phyloP scores from a whole-genome alignment of 1,284 basidiomycete genomes.

The Agaricales sp. region DNA sequence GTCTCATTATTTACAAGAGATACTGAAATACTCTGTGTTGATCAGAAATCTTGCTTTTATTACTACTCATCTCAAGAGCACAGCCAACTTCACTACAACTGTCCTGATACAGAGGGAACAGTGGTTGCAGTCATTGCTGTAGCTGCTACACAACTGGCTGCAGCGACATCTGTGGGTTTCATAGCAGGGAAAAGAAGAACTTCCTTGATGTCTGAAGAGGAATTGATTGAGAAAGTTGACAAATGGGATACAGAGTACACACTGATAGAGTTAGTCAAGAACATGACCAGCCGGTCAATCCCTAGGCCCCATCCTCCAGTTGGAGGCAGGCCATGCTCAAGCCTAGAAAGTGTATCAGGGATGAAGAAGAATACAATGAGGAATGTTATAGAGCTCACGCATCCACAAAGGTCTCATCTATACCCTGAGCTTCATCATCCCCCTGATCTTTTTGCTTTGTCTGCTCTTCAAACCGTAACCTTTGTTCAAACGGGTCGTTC shows the following conservation, averaged over 20 bases:
- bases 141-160: neutral
- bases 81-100: neutral
- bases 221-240: conserved; percentile 14
- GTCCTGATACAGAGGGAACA: neutral
- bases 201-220: conserved; percentile 73
- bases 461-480: conserved; percentile 94
- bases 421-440: conserved; percentile 96
- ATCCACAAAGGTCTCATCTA: conserved; percentile 92
- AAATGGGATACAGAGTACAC: conserved; percentile 19
- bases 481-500: conserved; percentile 96
- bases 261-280: conserved; percentile 89
- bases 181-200: conserved; percentile 86
- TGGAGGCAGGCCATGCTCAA: conserved; percentile 96
- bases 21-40: no score
- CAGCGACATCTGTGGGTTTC: conserved; percentile 47
- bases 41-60: no score
- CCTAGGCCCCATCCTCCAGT: conserved; percentile 97
- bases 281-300: conserved; percentile 93
- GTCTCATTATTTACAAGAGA: no score
- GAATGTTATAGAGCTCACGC: conserved; percentile 45
- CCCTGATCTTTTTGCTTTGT: conserved; percentile 91
- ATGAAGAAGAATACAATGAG: neutral
- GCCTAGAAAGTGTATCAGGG: conserved; percentile 31
- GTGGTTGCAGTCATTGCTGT: neutral
- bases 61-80: no score